phyloP scores from a whole-genome alignment of 176 grass and related monocot species.

The Zizania latifolia region DNA sequence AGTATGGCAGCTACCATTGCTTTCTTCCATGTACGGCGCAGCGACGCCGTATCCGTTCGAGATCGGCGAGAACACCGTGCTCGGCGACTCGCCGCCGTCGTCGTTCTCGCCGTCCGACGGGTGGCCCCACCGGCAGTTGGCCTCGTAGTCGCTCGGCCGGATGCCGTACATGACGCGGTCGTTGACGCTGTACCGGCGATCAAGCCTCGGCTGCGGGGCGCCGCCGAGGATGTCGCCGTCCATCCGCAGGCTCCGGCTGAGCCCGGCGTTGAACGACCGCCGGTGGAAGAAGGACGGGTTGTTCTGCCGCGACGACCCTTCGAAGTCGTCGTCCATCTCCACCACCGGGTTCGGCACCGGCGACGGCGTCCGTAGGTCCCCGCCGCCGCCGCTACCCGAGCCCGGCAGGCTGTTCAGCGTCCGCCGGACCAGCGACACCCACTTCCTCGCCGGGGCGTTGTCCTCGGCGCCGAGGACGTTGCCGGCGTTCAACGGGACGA shows the following conservation, averaged over 20 bases:
- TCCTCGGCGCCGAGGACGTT: conserved; percentile 89
- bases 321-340: conserved; percentile 78
- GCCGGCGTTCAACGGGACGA: conserved; percentile 83
- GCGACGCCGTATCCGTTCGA: conserved; percentile 58
- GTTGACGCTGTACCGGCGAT: conserved; percentile 71
- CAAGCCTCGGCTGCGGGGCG: conserved; percentile 49
- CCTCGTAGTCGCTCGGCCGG: conserved; percentile 76
- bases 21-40: conserved; percentile 35
- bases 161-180: conserved; percentile 68
- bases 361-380: conserved; percentile 67
- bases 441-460: conserved; percentile 82
- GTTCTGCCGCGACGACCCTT: conserved; percentile 43
- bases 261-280: conserved; percentile 69
- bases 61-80: conserved; percentile 57
- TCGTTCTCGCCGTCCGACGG: conserved; percentile 54
- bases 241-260: conserved; percentile 62
- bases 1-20: conserved; percentile 23
- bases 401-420: conserved; percentile 74
- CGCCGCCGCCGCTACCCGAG: conserved; percentile 23
- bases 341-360: conserved; percentile 55
- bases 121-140: conserved; percentile 47
- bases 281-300: conserved; percentile 57
- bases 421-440: conserved; percentile 65
- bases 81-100: conserved; percentile 40
- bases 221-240: conserved; percentile 41